A percentile compares a stretch with the other conserved stretches of the same genome.
Evolutionary conservation across 345 rosid species (phyloP).

Genomic region (Citrus sp.): DNA sequence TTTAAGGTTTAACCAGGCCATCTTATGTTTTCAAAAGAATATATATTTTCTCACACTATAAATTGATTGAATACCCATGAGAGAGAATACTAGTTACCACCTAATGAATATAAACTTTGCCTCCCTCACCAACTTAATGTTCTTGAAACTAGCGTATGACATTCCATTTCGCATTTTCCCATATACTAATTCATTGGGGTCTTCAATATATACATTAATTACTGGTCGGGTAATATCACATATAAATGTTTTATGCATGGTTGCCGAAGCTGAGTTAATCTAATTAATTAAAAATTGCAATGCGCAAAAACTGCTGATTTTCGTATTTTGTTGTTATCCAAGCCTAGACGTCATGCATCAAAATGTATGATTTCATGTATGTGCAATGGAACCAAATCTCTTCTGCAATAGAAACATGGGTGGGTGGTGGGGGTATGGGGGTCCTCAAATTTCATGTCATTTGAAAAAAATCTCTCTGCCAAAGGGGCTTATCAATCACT

Average conservation of each 20-base stretch:
- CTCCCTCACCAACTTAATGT: not conserved
- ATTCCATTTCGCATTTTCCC: not conserved
- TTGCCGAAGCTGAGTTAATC: not conserved
- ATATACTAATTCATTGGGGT: not conserved
- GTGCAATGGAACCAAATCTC: no score
- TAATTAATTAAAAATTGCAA: no score
- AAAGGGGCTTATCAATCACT: constrained; percentile 13
- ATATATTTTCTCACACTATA: not conserved
- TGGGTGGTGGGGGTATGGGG: not conserved
- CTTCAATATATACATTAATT: not conserved
- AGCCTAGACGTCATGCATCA: not conserved
- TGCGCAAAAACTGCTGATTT: not conserved
- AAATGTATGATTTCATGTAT: no score
- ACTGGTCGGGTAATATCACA: not conserved
- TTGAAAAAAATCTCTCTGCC: constrained; percentile 23
- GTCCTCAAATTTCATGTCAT: constrained; percentile 25
- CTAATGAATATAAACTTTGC: not conserved
- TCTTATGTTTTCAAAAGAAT: not conserved
- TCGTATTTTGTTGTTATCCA: not conserved
- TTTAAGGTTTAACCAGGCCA: not conserved
- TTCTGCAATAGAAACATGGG: not conserved
- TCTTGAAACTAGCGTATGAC: constrained; percentile 6
- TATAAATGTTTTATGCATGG: not conserved
- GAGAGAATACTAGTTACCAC: no score
- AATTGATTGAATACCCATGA: no score